Conservation (phyloP, 257 asterid genomes). For the Capsicum pubescens region DNA sequence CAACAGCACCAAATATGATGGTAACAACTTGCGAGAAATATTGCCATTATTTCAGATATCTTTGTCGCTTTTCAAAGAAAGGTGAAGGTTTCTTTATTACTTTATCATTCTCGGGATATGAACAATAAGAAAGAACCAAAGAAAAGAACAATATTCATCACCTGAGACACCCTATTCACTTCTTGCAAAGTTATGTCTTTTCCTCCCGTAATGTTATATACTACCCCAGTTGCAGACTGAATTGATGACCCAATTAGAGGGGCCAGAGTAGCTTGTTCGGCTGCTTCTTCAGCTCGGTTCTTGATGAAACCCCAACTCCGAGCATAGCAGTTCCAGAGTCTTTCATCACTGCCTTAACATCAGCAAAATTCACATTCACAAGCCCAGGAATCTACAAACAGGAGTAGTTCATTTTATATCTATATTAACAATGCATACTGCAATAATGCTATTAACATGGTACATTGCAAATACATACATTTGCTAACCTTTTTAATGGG, state of each 20-base stretch:
- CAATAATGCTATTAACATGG: not conserved
- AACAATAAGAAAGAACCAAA: not conserved
- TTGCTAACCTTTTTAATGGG: not conserved
- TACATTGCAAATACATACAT: not conserved
- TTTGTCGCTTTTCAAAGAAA: not conserved
- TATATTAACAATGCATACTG: not conserved
- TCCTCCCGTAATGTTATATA: slow-evolving; percentile 96
- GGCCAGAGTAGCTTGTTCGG: slow-evolving; percentile 96
- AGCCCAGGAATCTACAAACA: slow-evolving; percentile 89
- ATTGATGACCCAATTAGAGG: slow-evolving; percentile 95
- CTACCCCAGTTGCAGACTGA: slow-evolving; percentile 98
- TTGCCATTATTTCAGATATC: not conserved
- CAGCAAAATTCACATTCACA: slow-evolving; percentile 98
- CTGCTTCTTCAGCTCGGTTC: slow-evolving; percentile 99
- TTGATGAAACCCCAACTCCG: slow-evolving; percentile 97
- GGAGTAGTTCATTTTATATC: slow-evolving; percentile 25
- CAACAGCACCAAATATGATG: slow-evolving; percentile 97
- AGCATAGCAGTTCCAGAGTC: slow-evolving; percentile 99
- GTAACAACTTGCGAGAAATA: slow-evolving; percentile 76
- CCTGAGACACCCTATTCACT: slow-evolving; percentile 98
- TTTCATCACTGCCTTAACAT: slow-evolving; percentile 98
- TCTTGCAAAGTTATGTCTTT: slow-evolving; percentile 96
- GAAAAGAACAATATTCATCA: slow-evolving; percentile 31
- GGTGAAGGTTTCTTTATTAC: not conserved
- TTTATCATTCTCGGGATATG: not conserved